Evolutionary conservation across 441 rosid genomes (phyloP), one percentile per base, ranked within the genome.

Genomic region (Corymbia calophylla): DNA sequence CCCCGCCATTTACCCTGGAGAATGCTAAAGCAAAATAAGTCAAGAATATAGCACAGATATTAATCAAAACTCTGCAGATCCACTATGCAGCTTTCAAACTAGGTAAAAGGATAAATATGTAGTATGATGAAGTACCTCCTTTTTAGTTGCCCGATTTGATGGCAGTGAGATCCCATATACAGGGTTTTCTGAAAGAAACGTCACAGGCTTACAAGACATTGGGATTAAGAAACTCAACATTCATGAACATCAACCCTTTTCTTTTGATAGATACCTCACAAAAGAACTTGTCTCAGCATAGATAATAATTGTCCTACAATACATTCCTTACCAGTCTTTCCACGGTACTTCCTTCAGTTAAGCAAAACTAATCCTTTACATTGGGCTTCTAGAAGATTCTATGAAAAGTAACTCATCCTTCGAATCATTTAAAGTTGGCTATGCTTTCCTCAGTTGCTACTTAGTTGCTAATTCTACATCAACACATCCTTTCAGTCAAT

Each of bases 1-100:
- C 99, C 99, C 92, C 96, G 94, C 99, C 99, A 98, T 60, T 93
- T 95, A 84, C 92, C 97, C 99, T 96, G 94, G 54, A 94, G 91
- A 87, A 91, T 87, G 87, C 89, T 82, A 91, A 89, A 89, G 89
- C 88, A 92, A 92, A 87, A 92, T 93, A 89, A 90, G 93, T 88
- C 88, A 91, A 70, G 73, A 89, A 88, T 77, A 90, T 58, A 88
- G 51, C 88, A 88, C 17, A 49, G 88, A 86, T 88, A 70, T 35
- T 86, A 88, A 87, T 58, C 31, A 86, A 44, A 54, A 47, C 68
- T 77, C 84, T 44, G n/a, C 27, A 77, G 84, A 77, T 44, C 84
- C 84, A 77, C 3, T 51, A 58, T 55, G 89, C 53, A 81, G 81
- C 29, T 81, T 70, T 82, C 25, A 84, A 29, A 39, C 77, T 54